Evolutionary conservation across 441 rosid species (phyloP), one percentile per base, ranked within the genome.

Genomic region (Macaranga tanarius): DNA sequence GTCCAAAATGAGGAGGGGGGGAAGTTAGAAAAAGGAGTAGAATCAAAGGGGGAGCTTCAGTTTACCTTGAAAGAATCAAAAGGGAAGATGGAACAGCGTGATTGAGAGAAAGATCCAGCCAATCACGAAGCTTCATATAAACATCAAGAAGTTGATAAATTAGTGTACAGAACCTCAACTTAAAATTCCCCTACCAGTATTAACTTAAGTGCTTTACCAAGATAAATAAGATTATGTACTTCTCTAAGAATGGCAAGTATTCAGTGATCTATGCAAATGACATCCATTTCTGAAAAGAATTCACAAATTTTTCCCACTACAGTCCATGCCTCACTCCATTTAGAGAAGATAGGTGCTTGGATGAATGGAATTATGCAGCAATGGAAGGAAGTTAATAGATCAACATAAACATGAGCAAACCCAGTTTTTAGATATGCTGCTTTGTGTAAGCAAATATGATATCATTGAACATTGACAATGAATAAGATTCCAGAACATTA

Each of bases 91-190:
- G 91, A 58, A 92, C 87, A 9, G 95, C 88, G 77, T 88, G 93
- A 80, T 88, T 92, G 54, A 92, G 92, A 77, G 95, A 92, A 74
- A 92, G 81, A 71, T 90, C 97, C 84, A 92, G 76, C 97, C 97
- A 92, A 75, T 92, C 96, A 47, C 85, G 88, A 69, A 93, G 90
- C 96, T 89, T 85, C 73, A 78, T 26, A 73, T 75, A 78, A 72
- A 65, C 11, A 60, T 76, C 59, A 74, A 60, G 66, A 71, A 67
- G 60, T 45, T 54, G 75, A 25, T n/a, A 66, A 17, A 51, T 34
- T 40, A 47, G 22, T 52, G 52, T 11, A 25, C 15, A 20, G 17
- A 55, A 13, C 45, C 10, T 19, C 62, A 62, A n/a, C 15, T 67
- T 50, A 8, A 38, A 68, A 42, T 9, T 26, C 25, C 13, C 70